Conservation (phyloP, 2,329 filamentous ascomycete species). For the Cordyceps farinosa region DNA sequence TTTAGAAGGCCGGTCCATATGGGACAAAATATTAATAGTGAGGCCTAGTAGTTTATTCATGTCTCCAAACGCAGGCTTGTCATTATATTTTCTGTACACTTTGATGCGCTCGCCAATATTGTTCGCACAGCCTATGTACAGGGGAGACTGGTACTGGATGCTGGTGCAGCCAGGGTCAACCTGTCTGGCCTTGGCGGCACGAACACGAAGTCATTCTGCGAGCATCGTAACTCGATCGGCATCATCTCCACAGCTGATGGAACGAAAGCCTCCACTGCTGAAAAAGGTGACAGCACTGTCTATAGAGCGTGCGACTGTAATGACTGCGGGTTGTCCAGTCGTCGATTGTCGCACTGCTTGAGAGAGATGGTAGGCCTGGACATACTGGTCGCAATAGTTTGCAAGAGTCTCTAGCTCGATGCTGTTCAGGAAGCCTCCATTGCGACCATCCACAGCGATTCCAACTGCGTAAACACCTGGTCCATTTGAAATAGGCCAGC, state of each 20-base stretch:
- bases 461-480: neutral
- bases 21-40: neutral
- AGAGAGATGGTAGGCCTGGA: neutral
- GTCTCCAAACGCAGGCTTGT: neutral
- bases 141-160: neutral
- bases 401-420: neutral
- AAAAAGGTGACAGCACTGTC: no score
- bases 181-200: neutral
- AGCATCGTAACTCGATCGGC: neutral
- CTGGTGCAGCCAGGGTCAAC: neutral
- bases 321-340: no score
- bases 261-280: neutral
- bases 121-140: neutral
- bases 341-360: no score
- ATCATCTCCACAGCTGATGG: neutral
- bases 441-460: neutral
- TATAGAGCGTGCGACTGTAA: no score
- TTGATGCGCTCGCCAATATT: neutral
- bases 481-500: neutral
- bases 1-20: neutral
- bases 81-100: no score
- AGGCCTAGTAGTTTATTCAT: neutral
- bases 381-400: neutral
- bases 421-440: neutral
- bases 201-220: neutral